phyloP scores from a whole-genome alignment of 805 yeast genomes.

The Suhomyces sp. region DNA sequence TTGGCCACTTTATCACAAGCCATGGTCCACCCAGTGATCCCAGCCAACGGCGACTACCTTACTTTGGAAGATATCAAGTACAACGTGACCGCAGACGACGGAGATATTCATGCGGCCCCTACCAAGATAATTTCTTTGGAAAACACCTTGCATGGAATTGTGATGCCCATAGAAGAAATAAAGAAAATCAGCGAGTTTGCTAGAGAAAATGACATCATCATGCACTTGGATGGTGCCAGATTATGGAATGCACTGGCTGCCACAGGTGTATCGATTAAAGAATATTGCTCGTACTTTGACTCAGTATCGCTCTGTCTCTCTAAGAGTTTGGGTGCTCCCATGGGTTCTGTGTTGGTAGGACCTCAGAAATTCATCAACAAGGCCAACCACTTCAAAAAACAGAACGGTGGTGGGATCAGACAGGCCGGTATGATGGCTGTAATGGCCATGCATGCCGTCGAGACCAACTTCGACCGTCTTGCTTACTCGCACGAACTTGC shows the following conservation, averaged over 20 bases:
- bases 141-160: conserved; percentile 81
- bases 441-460: conserved; percentile 79
- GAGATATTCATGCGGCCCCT: conserved; percentile 86
- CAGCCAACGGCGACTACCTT: conserved; percentile 70
- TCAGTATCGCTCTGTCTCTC: conserved; percentile 88
- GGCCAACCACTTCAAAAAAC: conserved; percentile 85
- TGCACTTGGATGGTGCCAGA: conserved; percentile 96
- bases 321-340: conserved; percentile 89
- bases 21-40: conserved; percentile 81
- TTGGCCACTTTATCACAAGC: conserved; percentile 86
- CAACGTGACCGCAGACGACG: conserved; percentile 65
- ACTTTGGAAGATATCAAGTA: conserved; percentile 76
- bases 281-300: conserved; percentile 77
- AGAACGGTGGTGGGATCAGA: conserved; percentile 90
- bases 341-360: conserved; percentile 86
- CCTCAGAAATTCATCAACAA: conserved; percentile 52
- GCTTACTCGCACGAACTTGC: conserved; percentile 50
- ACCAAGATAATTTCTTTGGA: conserved; percentile 82
- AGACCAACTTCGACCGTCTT: conserved; percentile 64
- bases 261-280: conserved; percentile 62
- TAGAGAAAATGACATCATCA: conserved; percentile 48
- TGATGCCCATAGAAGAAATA: conserved; percentile 79
- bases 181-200: conserved; percentile 70
- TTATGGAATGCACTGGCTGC: conserved; percentile 86
- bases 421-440: conserved; percentile 79